phyloP scores from a whole-genome alignment of 2,329 filamentous ascomycete species.

The Colletotrichum liriopes region DNA sequence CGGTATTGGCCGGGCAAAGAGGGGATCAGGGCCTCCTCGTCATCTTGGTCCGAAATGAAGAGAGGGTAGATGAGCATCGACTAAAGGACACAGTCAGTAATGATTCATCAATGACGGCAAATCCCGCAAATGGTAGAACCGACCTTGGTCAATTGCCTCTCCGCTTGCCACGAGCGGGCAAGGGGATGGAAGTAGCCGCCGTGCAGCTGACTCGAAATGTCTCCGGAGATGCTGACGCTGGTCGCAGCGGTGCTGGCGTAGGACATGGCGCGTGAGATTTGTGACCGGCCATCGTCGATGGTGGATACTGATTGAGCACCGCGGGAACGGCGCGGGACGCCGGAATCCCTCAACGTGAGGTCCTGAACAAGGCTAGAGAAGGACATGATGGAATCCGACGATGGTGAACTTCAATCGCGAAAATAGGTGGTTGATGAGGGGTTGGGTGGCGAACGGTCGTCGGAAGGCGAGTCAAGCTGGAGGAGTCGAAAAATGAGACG shows the following conservation, averaged over 20 bases:
- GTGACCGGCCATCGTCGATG: slow-evolving; percentile 73
- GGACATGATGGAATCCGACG: slow-evolving; percentile 66
- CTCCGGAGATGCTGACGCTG: slow-evolving; percentile 79
- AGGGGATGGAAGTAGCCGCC: slow-evolving; percentile 87
- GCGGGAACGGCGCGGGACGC: slow-evolving; percentile 63
- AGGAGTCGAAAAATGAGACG: slow-evolving; percentile 3
- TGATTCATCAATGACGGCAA: neutral
- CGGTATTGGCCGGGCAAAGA: slow-evolving; percentile 93
- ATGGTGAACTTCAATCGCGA: neutral
- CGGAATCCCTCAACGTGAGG: slow-evolving; percentile 71
- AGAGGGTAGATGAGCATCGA: slow-evolving; percentile 99
- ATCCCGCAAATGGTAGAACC: slow-evolving; percentile 43
- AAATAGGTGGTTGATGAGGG: neutral
- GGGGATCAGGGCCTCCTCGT: slow-evolving; percentile 91
- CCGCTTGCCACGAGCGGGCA: slow-evolving; percentile 85
- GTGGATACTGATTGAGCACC: slow-evolving; percentile 67
- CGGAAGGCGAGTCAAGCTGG: slow-evolving; percentile 5
- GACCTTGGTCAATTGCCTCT: slow-evolving; percentile 89
- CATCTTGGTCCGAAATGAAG: slow-evolving; percentile 94
- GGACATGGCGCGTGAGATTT: slow-evolving; percentile 75
- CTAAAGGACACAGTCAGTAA: slow-evolving; percentile 60
- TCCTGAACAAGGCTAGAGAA: slow-evolving; percentile 79
- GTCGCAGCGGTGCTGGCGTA: slow-evolving; percentile 78
- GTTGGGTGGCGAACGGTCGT: slow-evolving; percentile 16
- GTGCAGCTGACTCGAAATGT: slow-evolving; percentile 88